phyloP scores from a whole-genome alignment of 768 basidiomycete species.

The Stropharia rugosoannulata region DNA sequence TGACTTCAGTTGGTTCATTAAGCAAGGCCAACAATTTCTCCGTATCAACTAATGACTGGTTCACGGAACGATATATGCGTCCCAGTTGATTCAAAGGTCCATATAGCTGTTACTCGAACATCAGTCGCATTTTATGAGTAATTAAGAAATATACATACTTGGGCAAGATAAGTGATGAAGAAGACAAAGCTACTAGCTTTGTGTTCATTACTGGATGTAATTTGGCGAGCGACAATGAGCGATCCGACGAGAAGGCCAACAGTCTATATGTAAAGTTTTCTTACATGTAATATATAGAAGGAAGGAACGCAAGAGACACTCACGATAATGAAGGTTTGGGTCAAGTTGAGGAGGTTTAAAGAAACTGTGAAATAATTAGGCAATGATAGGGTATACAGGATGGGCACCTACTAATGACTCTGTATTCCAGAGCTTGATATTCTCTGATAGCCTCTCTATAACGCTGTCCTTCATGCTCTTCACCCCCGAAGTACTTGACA shows the following conservation, averaged over 20 bases:
- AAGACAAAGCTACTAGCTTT: slow-evolving; percentile 66
- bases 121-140: background rate
- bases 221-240: slow-evolving; percentile 72
- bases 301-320: slow-evolving; percentile 19
- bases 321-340: slow-evolving; percentile 82
- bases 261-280: slow-evolving; percentile 39
- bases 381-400: background rate
- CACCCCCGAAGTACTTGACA: slow-evolving; percentile 88
- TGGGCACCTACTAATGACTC: slow-evolving; percentile 58
- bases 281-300: background rate
- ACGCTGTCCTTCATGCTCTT: slow-evolving; percentile 72
- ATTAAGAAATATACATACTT: slow-evolving; percentile 44
- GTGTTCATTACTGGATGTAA: slow-evolving; percentile 48
- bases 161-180: slow-evolving; percentile 81
- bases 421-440: slow-evolving; percentile 75
- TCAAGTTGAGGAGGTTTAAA: slow-evolving; percentile 71
- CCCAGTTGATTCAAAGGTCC: slow-evolving; percentile 77
- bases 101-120: slow-evolving; percentile 47
- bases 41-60: slow-evolving; percentile 77
- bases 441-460: slow-evolving; percentile 69
- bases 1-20: slow-evolving; percentile 80
- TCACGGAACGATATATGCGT: slow-evolving; percentile 74
- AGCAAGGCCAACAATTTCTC: slow-evolving; percentile 83
- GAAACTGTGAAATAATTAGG: slow-evolving; percentile 42
- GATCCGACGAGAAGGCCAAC: slow-evolving; percentile 80